Evolutionary conservation across 306 rosid species (phyloP), one percentile per base, ranked within the genome.

Genomic region (Gleditsia sinensis): DNA sequence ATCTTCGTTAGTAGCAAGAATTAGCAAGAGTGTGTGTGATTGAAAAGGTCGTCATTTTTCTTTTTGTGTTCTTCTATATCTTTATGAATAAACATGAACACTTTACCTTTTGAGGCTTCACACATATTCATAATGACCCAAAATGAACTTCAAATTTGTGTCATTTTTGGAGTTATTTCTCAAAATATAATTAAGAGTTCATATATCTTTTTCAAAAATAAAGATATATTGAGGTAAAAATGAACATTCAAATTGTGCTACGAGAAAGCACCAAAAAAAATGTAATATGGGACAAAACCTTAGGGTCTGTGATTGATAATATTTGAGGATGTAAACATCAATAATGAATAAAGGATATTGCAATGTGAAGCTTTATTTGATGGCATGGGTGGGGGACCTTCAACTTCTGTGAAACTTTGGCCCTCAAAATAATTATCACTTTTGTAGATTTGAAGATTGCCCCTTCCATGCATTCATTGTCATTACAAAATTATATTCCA

Each of bases 301-400:
- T 82, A 69, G 74, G 81, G 85, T 79, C 17, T 73, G 81, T 79
- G 89, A 84, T 79, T 85, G 69, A 67, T 67, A 75, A 72, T 72
- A 75, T 72, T 71, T 54, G 62, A 76, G 72, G 77, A 81, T 14
- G 81, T 77, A 60, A 79, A 71, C 78, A 86, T 80, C 77, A 83
- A 75, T 48, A 83, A 71, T 55, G 60, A 79, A 56, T 59, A 83
- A 83, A 68, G 73, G 49, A 40, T 72, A 55, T 62, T 50, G 66
- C 66, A 51, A 16, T 80, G 80, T 63, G 86, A 14, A 78, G 83
- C 87, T 87, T 87, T n/a, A n/a, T n/a, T 80, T 72, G 64, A 80
- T 80, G 84, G 62, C 64, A 67, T 60, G 70, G 77, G 81, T 69
- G 68, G 91, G 91, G 89, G 88, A 81, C 90, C 90, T 80, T 63